Percentiles rank a stretch among this genome's conserved stretches.
These are phyloP conservation scores for Cicer chorassanicum DNA, from an alignment of 306 rosid genomes.

Conservation along the genomic window DNA sequence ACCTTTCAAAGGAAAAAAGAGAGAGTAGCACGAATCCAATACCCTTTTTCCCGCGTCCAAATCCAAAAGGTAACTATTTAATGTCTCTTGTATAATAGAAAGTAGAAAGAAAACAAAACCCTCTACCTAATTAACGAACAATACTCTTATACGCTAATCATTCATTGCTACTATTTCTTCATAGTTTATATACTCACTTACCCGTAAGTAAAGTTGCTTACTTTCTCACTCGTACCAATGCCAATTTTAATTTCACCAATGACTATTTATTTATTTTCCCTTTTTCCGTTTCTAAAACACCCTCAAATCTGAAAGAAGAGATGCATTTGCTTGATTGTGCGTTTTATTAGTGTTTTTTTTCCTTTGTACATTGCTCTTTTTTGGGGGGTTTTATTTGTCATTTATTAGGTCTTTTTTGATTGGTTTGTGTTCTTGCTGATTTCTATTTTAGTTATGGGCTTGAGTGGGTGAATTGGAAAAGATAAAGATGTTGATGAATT, in stretches of 20 bases:
- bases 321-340: slow-evolving; percentile 5
- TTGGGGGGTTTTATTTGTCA: not conserved
- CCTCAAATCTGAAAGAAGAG: not conserved
- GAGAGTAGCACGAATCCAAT: not conserved
- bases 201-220: slow-evolving; percentile 21
- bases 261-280: not conserved
- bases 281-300: not conserved
- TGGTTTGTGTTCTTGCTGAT: slow-evolving; percentile 35
- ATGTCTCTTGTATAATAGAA: not conserved
- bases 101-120: slow-evolving; percentile 35
- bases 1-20: not conserved
- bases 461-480: slow-evolving; percentile 24
- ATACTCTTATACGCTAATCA: not conserved
- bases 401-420: slow-evolving; percentile 26
- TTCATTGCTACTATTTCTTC: not conserved
- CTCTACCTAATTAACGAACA: slow-evolving; percentile 39
- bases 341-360: not conserved
- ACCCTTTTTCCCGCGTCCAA: slow-evolving; percentile 28
- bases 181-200: not conserved
- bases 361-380: not conserved
- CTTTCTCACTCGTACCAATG: slow-evolving; percentile 18
- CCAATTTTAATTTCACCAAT: slow-evolving; percentile 1
- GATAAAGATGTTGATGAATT: not conserved
- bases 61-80: slow-evolving; percentile 1
- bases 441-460: slow-evolving; percentile 29